Evolutionary conservation across 2,329 filamentous ascomycete species (phyloP).

Genomic region (Berkeleyomyces rouxiae): DNA sequence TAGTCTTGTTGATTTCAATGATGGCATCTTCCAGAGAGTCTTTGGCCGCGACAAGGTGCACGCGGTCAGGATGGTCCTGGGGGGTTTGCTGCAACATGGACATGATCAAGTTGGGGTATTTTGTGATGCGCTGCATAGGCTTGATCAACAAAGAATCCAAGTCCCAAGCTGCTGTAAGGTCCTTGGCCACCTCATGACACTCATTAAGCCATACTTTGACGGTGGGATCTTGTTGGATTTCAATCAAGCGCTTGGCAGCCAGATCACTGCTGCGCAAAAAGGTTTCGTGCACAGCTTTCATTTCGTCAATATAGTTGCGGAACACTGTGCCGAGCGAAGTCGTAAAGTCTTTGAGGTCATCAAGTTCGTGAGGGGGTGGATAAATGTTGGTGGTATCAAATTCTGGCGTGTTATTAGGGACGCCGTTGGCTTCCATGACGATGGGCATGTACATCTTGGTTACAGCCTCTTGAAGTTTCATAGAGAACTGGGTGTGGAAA

Average conservation of each 20-base stretch:
- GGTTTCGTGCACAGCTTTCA: conserved; percentile 43
- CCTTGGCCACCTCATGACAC: conserved; percentile 81
- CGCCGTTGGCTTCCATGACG: conserved; percentile 21
- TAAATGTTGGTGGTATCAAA: conserved; percentile 28
- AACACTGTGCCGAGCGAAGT: conserved; percentile 39
- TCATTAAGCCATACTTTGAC: conserved; percentile 79
- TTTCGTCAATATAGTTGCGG: conserved; percentile 38
- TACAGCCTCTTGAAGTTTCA: conserved; percentile 64
- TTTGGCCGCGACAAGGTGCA: conserved; percentile 39
- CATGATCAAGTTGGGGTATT: conserved; percentile 76
- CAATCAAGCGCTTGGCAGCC: conserved; percentile 42
- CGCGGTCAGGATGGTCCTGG: conserved; percentile 65
- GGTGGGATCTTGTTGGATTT: conserved; percentile 45
- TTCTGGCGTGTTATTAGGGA: conserved; percentile 20
- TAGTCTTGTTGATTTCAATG: conserved; percentile 83
- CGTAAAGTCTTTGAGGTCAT: conserved; percentile 35
- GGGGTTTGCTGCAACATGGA: conserved; percentile 68
- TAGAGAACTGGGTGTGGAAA: conserved; percentile 68
- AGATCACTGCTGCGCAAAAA: conserved; percentile 47
- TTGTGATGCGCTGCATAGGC: conserved; percentile 83
- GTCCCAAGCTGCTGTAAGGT: conserved; percentile 88
- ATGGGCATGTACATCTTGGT: conserved; percentile 58
- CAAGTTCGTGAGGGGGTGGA: conserved; percentile 24
- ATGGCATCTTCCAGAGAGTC: conserved; percentile 46
- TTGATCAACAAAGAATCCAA: conserved; percentile 93